Conservation (phyloP, 768 basidiomycete species). For the Candolleomyces eurysporus region DNA sequence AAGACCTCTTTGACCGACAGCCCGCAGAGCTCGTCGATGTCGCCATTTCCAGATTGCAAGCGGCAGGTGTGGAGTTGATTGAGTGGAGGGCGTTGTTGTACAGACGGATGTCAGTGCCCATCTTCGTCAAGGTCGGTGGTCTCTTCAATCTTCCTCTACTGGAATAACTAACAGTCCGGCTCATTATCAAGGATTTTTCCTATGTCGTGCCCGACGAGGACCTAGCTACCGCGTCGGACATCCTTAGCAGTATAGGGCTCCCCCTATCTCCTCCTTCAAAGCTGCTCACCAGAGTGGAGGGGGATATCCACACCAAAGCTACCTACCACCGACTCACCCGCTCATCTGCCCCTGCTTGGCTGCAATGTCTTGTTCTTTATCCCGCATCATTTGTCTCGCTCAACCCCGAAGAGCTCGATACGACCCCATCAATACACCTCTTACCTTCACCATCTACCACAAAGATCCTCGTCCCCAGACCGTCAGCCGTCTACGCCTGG, state of each 20-base stretch:
- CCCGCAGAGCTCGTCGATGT: conserved; percentile 24
- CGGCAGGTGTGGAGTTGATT: conserved; percentile 17
- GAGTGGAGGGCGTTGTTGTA: conserved; percentile 26
- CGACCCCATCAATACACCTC: conserved; percentile 14
- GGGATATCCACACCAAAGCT: conserved; percentile 22
- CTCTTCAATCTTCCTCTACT: neutral
- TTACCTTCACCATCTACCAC: conserved; percentile 13
- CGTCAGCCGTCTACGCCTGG: conserved; percentile 31
- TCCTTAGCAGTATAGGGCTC: conserved; percentile 20
- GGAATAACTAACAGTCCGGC: neutral
- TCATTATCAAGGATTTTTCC: conserved; percentile 19
- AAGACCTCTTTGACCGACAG: conserved; percentile 13
- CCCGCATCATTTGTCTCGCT: conserved; percentile 25
- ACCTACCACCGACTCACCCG: conserved; percentile 20
- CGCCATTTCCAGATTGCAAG: conserved; percentile 20
- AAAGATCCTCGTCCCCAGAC: conserved; percentile 24
- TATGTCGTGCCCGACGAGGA: conserved; percentile 23
- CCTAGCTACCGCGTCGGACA: conserved; percentile 18
- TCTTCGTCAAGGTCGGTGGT: conserved; percentile 18
- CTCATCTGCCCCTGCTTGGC: conserved; percentile 9
- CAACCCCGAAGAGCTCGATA: conserved; percentile 18
- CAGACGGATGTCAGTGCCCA: conserved; percentile 25
- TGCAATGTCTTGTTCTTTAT: conserved; percentile 17
- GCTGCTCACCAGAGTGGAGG: conserved; percentile 14
- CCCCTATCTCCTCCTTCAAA: conserved; percentile 18